Conservation (phyloP, 768 basidiomycete species). For the Kondoa malvinella region DNA sequence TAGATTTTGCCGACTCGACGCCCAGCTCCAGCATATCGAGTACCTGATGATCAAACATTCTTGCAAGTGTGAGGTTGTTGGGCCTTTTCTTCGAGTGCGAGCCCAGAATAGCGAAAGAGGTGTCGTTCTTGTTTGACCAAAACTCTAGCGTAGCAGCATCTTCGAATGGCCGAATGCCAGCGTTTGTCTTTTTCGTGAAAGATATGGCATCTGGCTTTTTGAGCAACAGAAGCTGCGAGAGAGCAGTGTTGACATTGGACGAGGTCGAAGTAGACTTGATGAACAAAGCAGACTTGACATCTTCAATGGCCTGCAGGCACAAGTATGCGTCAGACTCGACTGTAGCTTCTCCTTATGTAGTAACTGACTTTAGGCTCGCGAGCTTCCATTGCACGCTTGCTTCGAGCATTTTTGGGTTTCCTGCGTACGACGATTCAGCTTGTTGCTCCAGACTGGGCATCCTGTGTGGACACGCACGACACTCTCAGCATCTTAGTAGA, state of each 20-base stretch:
- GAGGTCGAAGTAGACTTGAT: conserved; percentile 75
- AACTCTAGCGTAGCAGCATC: conserved; percentile 67
- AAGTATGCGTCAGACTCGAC: background rate
- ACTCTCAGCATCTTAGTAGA: conserved; percentile 1
- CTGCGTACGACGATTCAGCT: conserved; percentile 31
- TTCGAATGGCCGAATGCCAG: conserved; percentile 70
- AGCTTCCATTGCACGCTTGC: conserved; percentile 72
- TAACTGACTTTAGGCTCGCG: conserved; percentile 60
- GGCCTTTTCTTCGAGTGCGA: conserved; percentile 90
- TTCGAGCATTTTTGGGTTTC: conserved; percentile 90
- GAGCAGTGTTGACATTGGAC: conserved; percentile 56
- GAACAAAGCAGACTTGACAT: conserved; percentile 70
- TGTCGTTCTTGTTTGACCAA: conserved; percentile 87
- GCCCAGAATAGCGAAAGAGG: conserved; percentile 72
- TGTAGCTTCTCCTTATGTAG: background rate
- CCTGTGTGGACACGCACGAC: background rate
- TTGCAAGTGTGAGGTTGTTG: conserved; percentile 61
- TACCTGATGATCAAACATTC: conserved; percentile 69
- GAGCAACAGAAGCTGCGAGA: conserved; percentile 84
- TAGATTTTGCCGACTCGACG: conserved; percentile 58
- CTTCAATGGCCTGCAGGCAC: conserved; percentile 42
- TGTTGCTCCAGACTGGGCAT: no score
- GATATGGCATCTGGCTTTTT: conserved; percentile 80
- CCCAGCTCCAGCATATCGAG: conserved; percentile 93
- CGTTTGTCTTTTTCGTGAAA: conserved; percentile 76